Conservation (phyloP, 805 yeast genomes). For the Grigorovia yakushimaensis region DNA sequence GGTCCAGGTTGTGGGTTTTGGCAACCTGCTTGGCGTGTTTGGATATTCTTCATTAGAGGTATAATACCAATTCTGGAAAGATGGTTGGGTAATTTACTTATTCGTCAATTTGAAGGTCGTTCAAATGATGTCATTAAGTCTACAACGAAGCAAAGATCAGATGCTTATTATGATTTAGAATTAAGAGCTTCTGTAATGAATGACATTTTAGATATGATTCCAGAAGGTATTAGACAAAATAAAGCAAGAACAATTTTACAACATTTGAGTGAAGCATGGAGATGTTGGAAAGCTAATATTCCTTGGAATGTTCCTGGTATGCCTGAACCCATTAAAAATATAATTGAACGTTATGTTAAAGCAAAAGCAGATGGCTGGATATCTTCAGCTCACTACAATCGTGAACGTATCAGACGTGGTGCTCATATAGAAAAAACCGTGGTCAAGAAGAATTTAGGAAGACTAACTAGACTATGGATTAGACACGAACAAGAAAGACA, state of each 20-base stretch:
- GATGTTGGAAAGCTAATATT: conserved; percentile 98
- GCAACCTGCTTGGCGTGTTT: conserved; percentile 98
- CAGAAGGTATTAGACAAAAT: conserved; percentile 82
- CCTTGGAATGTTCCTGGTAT: conserved; percentile 97
- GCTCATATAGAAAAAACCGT: conserved; percentile 90
- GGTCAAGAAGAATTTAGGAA: conserved; percentile 85
- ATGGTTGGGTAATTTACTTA: conserved; percentile 86
- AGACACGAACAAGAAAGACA: conserved; percentile 89
- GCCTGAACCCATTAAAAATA: conserved; percentile 80
- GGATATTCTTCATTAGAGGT: conserved; percentile 90
- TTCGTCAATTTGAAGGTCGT: conserved; percentile 95
- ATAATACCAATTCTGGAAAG: conserved; percentile 83
- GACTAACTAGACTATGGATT: conserved; percentile 86
- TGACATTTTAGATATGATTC: conserved; percentile 94
- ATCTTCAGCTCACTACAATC: conserved; percentile 81
- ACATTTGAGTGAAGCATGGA: conserved; percentile 96
- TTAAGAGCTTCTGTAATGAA: conserved; percentile 89
- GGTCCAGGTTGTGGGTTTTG: conserved; percentile 99
- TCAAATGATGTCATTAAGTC: conserved; percentile 88
- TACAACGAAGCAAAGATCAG: conserved; percentile 89
- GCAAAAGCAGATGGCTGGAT: conserved; percentile 98
- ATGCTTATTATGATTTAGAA: conserved; percentile 89
- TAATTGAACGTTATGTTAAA: conserved; percentile 80
- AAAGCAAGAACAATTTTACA: conserved; percentile 83
- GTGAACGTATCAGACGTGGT: conserved; percentile 85